Percentiles rank a stretch among this genome's conserved stretches.
phyloP scores from a whole-genome alignment of 345 rosid species.

The Capsella bursapastoris region DNA sequence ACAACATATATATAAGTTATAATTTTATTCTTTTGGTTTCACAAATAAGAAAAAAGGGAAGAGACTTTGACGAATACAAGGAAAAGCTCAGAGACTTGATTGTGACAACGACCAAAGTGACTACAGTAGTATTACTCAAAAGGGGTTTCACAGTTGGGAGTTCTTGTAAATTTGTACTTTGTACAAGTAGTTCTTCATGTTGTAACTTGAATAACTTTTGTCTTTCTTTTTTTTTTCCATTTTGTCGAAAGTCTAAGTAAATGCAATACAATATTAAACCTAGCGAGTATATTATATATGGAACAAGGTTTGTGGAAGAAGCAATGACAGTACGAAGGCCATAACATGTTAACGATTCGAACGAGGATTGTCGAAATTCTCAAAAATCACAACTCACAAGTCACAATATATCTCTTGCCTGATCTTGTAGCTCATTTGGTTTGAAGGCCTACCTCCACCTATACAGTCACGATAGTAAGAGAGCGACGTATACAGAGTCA shows the following conservation, averaged over 20 bases:
- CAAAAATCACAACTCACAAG: background rate
- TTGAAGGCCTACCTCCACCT: too few relatives aligned
- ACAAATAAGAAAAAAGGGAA: background rate
- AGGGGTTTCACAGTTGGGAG: background rate
- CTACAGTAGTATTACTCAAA: background rate
- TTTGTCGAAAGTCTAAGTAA: background rate
- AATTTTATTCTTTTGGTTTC: constrained; percentile 37
- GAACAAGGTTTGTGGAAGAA: background rate
- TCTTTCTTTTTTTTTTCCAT: background rate
- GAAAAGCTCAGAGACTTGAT: constrained; percentile 36
- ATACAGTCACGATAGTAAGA: too few relatives aligned
- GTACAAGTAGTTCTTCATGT: constrained; percentile 28
- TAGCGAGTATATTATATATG: background rate
- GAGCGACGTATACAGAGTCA: background rate
- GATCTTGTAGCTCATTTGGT: too few relatives aligned
- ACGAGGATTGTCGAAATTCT: constrained; percentile 32
- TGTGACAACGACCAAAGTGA: constrained; percentile 34
- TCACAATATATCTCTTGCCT: background rate
- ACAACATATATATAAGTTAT: background rate
- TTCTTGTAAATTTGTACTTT: constrained; percentile 38
- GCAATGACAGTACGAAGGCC: background rate
- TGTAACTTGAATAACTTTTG: background rate
- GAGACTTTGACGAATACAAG: constrained; percentile 19
- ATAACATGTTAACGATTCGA: constrained; percentile 13
- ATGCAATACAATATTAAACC: background rate